Evolutionary conservation across 1,284 basidiomycete species (phyloP).

Genomic region (Trichosporon faecale): DNA sequence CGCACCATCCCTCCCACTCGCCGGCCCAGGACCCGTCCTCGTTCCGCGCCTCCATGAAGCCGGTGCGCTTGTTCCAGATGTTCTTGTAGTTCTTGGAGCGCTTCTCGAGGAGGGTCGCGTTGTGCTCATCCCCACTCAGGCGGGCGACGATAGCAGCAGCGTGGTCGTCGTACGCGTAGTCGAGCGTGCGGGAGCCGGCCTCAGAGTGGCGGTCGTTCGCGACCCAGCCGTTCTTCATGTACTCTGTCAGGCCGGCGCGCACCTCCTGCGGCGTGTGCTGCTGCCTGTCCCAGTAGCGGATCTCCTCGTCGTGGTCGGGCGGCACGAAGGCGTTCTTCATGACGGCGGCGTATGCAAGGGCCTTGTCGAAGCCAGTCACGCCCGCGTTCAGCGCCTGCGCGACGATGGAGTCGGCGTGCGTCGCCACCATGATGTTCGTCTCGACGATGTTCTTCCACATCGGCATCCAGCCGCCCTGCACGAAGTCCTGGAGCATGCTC

Average conservation of each 20-base stretch:
- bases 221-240: conserved; percentile 68
- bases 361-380: conserved; percentile 60
- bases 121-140: conserved; percentile 56
- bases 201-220: conserved; percentile 76
- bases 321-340: conserved; percentile 65
- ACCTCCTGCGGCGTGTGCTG: conserved; percentile 79
- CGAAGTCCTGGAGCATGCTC: conserved; percentile 75
- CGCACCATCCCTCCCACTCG: conserved; percentile 68
- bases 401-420: conserved; percentile 74
- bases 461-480: conserved; percentile 73
- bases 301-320: conserved; percentile 62
- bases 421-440: conserved; percentile 61
- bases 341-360: conserved; percentile 70
- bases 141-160: conserved; percentile 65
- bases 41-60: conserved; percentile 76
- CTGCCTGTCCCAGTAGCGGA: conserved; percentile 69
- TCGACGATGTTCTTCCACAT: conserved; percentile 87
- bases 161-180: conserved; percentile 78
- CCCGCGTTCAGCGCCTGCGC: conserved; percentile 67
- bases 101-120: conserved; percentile 58
- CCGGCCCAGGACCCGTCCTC: conserved; percentile 70
- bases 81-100: conserved; percentile 61
- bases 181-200: conserved; percentile 69
- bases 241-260: conserved; percentile 70
- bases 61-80: conserved; percentile 68